These are phyloP conservation scores for Lindgomyces ingoldianus DNA, from an alignment of 495 filamentous ascomycete species.

Conservation along the genomic window DNA sequence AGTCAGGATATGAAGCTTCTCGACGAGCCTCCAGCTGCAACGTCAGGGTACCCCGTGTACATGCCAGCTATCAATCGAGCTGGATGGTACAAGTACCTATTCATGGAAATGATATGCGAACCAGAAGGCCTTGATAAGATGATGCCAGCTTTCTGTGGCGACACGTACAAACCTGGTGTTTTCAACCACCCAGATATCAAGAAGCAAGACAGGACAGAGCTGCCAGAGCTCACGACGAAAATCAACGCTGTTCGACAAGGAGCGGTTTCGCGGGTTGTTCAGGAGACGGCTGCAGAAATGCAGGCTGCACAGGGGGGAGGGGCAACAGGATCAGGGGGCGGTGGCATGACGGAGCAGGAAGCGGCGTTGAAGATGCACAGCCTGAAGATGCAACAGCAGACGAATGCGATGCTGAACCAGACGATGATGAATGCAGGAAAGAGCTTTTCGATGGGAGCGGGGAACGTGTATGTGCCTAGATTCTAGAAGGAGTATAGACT, in stretches of 20 bases:
- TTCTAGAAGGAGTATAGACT: background rate
- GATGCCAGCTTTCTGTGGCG: constrained; percentile 17
- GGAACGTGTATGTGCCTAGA: constrained; percentile 9
- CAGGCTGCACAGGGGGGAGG: background rate
- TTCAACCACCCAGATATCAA: constrained; percentile 24
- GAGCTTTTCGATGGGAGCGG: constrained; percentile 18
- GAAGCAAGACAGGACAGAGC: constrained; percentile 18
- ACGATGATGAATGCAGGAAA: constrained; percentile 7
- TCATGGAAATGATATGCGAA: constrained; percentile 25
- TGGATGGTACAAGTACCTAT: constrained; percentile 37
- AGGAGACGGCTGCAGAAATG: constrained; percentile 21
- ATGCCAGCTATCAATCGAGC: constrained; percentile 35
- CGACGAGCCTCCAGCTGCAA: constrained; percentile 1
- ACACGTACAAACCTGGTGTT: constrained; percentile 23
- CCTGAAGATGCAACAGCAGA: constrained; percentile 28
- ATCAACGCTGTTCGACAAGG: constrained; percentile 4
- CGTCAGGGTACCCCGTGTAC: constrained; percentile 14
- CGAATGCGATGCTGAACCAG: constrained; percentile 12
- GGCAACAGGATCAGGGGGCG: no score
- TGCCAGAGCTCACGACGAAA: background rate
- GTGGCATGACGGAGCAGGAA: constrained; percentile 6
- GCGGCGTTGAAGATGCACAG: constrained; percentile 12
- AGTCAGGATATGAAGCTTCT: constrained; percentile 13
- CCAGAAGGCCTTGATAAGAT: constrained; percentile 21
- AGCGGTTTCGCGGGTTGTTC: constrained; percentile 20